Base-by-base conservation (phyloP, 768 basidiomycete genomes). In the Xanthoconium stramineum region DNA sequence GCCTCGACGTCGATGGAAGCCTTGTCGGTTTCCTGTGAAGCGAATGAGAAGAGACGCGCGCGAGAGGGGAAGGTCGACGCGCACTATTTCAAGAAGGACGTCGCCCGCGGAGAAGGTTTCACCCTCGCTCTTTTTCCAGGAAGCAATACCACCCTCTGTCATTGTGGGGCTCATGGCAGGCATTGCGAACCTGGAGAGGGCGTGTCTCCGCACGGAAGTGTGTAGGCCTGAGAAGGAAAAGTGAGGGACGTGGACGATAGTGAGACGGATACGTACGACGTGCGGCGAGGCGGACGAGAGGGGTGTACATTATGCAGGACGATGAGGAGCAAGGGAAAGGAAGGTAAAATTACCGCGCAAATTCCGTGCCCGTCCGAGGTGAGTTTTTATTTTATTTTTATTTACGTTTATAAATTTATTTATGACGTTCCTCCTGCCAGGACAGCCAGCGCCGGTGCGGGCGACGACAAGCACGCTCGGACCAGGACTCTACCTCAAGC, bases 81-180 rank as follows among this genome's bases (percentile, higher is more conserved):
- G 67, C 61, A 95, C 94, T 65, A 99, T 95, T 75, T 98, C 96
- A 46, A 98, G 85, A 57, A 99, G 76, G 60, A 99, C 94, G 67
- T 99, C 97, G 28, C 97, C 96, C 8, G 86, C 83, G 17, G 85
- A 61, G 70, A 96, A 99, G 2, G 85, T 49, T 64, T 98, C 95
- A 53, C 97, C 97, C 72, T 98, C 96, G 74, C 88, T 88, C 78
- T 91, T 89, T 82, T 98, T 98, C 95, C 97, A 99, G 33, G 82
- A 81, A 45, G 96, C 91, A 71, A 99, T 97, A 60, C 96, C 97
- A 60, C 97, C 97, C 78, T 98, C 97, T 4, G 94, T 94, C 97
- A 99, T 99, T 55, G 97, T 99, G 33, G 97, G 97, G 60, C 93
- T 96, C 96, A 98, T 99, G 64, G 97, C 94, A 55, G 94, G 95